phyloP scores from a whole-genome alignment of 2,329 filamentous ascomycete genomes.

The Coniochaeta sp. region DNA sequence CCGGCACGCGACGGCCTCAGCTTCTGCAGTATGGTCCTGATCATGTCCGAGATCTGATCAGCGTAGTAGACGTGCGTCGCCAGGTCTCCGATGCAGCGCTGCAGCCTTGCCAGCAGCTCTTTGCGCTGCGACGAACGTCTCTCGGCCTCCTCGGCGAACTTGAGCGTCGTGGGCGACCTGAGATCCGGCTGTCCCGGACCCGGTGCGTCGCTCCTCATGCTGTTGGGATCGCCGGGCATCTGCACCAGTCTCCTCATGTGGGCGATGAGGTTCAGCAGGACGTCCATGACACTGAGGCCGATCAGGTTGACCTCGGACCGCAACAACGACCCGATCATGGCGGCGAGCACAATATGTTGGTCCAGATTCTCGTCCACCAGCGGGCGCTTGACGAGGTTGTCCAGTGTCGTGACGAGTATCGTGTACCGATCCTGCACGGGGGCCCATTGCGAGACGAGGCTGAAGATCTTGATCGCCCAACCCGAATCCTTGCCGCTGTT shows the following conservation, averaged over 20 bases:
- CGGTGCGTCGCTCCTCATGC: slow-evolving; percentile 16
- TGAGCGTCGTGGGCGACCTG: slow-evolving; percentile 15
- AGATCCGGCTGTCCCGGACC: slow-evolving; percentile 18
- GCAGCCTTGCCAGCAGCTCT: slow-evolving; percentile 62
- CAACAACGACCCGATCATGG: slow-evolving; percentile 74
- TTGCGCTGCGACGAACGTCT: slow-evolving; percentile 41
- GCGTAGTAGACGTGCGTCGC: slow-evolving; percentile 96
- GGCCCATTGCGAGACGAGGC: slow-evolving; percentile 75
- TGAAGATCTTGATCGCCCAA: slow-evolving; percentile 80
- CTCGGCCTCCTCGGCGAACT: slow-evolving; percentile 26
- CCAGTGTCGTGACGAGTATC: slow-evolving; percentile 76
- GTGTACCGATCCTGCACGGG: slow-evolving; percentile 92
- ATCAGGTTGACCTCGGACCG: slow-evolving; percentile 90
- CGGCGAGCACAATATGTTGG: slow-evolving; percentile 67
- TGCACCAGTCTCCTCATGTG: slow-evolving; percentile 75
- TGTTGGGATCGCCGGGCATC: slow-evolving; percentile 37
- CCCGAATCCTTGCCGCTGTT: slow-evolving; percentile 42
- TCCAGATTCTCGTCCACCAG: slow-evolving; percentile 64
- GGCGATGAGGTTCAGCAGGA: slow-evolving; percentile 76
- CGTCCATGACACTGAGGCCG: slow-evolving; percentile 92
- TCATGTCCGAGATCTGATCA: slow-evolving; percentile 93
- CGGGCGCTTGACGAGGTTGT: slow-evolving; percentile 61
- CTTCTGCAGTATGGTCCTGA: slow-evolving; percentile 68
- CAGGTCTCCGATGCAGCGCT: slow-evolving; percentile 80
- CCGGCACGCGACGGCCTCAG: slow-evolving; percentile 56